phyloP scores from a whole-genome alignment of 345 rosid species.

The Fremontodendron californicum region DNA sequence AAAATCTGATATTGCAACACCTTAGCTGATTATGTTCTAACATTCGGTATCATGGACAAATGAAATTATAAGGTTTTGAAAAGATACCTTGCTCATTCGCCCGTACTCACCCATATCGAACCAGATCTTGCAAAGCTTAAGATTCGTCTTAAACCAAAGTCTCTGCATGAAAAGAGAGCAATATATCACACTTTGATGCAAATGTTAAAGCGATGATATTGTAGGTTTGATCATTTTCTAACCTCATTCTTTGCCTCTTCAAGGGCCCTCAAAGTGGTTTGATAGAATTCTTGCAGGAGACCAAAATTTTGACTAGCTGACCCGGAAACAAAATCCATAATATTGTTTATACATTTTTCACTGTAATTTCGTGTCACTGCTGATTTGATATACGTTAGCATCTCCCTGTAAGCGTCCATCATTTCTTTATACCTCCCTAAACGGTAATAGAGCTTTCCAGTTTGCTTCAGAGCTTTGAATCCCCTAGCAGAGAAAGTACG shows the following conservation, averaged over 20 bases:
- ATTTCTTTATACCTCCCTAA: slow-evolving; percentile 80
- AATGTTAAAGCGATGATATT: background rate
- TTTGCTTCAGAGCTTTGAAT: slow-evolving; percentile 95
- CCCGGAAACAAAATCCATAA: slow-evolving; percentile 99
- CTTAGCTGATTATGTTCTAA: background rate
- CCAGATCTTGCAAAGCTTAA: slow-evolving; percentile 98
- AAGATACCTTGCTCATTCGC: slow-evolving; percentile 83
- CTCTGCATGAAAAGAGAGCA: slow-evolving; percentile 54
- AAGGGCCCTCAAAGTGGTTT: slow-evolving; percentile 92
- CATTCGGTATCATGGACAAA: background rate
- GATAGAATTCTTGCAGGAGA: slow-evolving; percentile 87
- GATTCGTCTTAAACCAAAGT: slow-evolving; percentile 99
- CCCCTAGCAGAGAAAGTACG: slow-evolving; percentile 55
- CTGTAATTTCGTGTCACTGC: slow-evolving; percentile 97
- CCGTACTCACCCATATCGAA: slow-evolving; percentile 98
- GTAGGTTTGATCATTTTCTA: background rate
- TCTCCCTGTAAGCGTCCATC: slow-evolving; percentile 94
- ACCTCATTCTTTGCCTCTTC: slow-evolving; percentile 99
- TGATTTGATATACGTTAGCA: slow-evolving; percentile 94
- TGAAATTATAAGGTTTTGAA: background rate
- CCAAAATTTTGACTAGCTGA: slow-evolving; percentile 94
- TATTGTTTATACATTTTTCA: slow-evolving; percentile 96
- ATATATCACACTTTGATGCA: slow-evolving; percentile 17
- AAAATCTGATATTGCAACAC: slow-evolving; percentile 48
- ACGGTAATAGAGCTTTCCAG: slow-evolving; percentile 93